Evolutionary conservation across 495 filamentous ascomycete genomes (phyloP).

Genomic region (Cercophora scortea): DNA sequence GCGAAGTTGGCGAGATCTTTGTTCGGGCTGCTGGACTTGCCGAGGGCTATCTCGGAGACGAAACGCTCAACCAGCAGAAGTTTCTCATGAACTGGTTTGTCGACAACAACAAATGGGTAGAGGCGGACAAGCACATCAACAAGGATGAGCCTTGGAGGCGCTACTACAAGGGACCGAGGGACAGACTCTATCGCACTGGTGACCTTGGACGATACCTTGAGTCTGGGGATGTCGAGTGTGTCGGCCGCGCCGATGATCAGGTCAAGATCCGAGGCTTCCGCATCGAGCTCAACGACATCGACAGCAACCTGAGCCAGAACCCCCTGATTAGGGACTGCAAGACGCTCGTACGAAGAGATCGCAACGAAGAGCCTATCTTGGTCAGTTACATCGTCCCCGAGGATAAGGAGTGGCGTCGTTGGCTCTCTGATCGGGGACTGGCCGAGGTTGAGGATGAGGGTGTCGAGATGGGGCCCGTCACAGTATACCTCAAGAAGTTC

Average conservation of each 20-base stretch:
- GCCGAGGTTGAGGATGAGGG: slow-evolving; percentile 42
- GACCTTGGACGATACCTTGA: slow-evolving; percentile 71
- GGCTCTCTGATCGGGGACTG: slow-evolving; percentile 50
- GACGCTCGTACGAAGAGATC: slow-evolving; percentile 79
- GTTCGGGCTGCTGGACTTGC: slow-evolving; percentile 84
- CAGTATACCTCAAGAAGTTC: slow-evolving; percentile 50
- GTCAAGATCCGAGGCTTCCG: slow-evolving; percentile 95
- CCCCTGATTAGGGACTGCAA: slow-evolving; percentile 78
- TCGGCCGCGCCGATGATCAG: slow-evolving; percentile 79
- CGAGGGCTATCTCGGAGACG: slow-evolving; percentile 73
- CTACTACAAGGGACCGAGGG: slow-evolving; percentile 75
- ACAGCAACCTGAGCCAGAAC: slow-evolving; percentile 72
- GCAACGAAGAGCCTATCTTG: slow-evolving; percentile 80
- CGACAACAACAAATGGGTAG: slow-evolving; percentile 62
- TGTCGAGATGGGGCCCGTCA: slow-evolving; percentile 34
- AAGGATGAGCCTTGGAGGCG: slow-evolving; percentile 64
- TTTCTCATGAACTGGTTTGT: slow-evolving; percentile 90
- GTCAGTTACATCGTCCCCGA: slow-evolving; percentile 91
- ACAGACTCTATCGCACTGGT: slow-evolving; percentile 78
- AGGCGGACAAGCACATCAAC: slow-evolving; percentile 48
- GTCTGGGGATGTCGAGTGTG: slow-evolving; percentile 66
- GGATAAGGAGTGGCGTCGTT: slow-evolving; percentile 59
- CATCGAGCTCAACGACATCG: slow-evolving; percentile 92
- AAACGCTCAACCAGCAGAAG: slow-evolving; percentile 65
- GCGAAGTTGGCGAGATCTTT: slow-evolving; percentile 82